Evolutionary conservation across 306 rosid genomes (phyloP).

Genomic region (Crataegus laevigata): DNA sequence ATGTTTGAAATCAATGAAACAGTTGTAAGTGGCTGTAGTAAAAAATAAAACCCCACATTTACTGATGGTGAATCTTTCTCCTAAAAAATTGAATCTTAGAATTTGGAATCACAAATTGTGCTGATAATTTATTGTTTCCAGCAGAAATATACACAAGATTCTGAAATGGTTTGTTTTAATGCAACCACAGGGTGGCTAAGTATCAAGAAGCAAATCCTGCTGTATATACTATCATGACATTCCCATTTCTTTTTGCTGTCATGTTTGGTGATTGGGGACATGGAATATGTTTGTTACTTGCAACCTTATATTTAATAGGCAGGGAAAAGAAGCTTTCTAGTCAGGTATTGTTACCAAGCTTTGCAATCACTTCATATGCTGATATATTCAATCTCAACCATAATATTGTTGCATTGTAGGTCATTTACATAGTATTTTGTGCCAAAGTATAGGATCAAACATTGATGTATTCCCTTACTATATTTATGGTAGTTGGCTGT

Average conservation of each 20-base stretch:
- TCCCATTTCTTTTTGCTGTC: conserved; percentile 97
- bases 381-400: not conserved
- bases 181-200: conserved; percentile 77
- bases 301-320: conserved; percentile 56
- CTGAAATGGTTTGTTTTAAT: conserved; percentile 15
- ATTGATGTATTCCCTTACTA: not conserved
- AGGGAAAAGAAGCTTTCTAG: conserved; percentile 77
- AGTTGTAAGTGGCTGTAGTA: not conserved
- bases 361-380: not conserved
- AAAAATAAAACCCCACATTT: not conserved
- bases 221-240: conserved; percentile 75
- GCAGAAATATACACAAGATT: not conserved
- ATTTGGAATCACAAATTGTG: not conserved
- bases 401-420: not conserved
- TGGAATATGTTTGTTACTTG: conserved; percentile 86
- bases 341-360: conserved; percentile 48
- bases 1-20: not conserved
- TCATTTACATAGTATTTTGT: not conserved
- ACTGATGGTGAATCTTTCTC: not conserved
- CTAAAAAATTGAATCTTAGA: not conserved
- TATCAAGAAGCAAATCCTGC: conserved; percentile 98
- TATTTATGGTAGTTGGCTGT: not conserved
- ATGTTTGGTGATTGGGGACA: conserved; percentile 99
- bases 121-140: not conserved
- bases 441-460: not conserved